Base-by-base conservation (phyloP, 2,329 filamentous ascomycete species). In the Didymella keratinophila region DNA sequence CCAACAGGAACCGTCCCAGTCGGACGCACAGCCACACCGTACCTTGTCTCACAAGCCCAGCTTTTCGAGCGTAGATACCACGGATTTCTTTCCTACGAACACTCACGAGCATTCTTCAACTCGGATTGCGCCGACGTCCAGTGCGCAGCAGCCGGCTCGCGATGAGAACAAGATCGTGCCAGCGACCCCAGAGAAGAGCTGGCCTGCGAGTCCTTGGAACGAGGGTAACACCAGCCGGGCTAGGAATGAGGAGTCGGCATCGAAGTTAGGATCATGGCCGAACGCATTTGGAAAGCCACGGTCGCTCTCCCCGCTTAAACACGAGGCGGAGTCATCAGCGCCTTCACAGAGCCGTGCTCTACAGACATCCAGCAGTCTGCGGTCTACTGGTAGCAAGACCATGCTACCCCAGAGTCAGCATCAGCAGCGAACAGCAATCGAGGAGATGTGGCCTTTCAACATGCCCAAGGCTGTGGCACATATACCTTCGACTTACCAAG, bases 11-110 rank as follows among this genome's bases (percentile, higher is more conserved):
- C 58, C 41, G n/a, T 54, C 51, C 28, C 52, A 52, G 43, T 52
- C 56, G 3, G 58, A 68, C 23, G 65, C 56, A 41, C 63, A 64
- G 27, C 61, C 62, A 36, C 49, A 58, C 14, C 64, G 56, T 14
- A 51, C 51, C n/a, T 47, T 72, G 16, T 70, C 68, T 48, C 73
- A 73, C 45, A 74, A 76, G 60, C 69, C 64, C 32, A 78, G 76
- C 58, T 57, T 76, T 25, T 77, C 76, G 4, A 78, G 76, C 55
- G 71, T 78, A 41, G 73, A 76, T 47, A 79, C 77, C 7, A 75
- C 71, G 21, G 76, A 78, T 56, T 79, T 79, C 66, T 79, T 79
- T 42, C 77, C 77, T 10, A 74, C 64, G 9, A 78, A 78, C 45
- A 74, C 77, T 10, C 74, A 78, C 30, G 76, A 78, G 61, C 71